Conservation (phyloP, 2,329 filamentous ascomycete species). For the Penicillium sp. region DNA sequence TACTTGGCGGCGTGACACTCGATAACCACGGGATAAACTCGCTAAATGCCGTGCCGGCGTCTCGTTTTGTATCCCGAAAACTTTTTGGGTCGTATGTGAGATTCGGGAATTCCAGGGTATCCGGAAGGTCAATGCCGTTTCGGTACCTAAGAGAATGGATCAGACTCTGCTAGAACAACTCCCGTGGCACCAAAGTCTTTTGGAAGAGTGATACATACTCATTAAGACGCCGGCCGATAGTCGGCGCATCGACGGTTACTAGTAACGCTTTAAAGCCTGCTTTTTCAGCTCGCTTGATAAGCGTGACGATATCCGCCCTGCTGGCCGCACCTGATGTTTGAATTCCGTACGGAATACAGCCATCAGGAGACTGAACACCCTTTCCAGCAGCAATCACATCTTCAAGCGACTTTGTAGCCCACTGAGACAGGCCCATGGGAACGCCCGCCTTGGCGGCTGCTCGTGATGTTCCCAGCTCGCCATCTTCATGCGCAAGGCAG, state of each 20-base stretch:
- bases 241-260: slow-evolving; percentile 22
- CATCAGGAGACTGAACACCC: background rate
- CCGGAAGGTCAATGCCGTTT: background rate
- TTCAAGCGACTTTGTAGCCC: background rate
- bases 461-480: background rate
- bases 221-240: background rate
- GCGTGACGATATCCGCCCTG: background rate
- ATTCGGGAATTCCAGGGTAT: background rate
- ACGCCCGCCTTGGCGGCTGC: background rate
- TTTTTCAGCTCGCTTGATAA: background rate
- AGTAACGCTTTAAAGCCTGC: slow-evolving; percentile 17
- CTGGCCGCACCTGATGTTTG: background rate
- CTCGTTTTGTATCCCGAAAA: background rate
- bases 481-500: background rate
- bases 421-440: background rate
- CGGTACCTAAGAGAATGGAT: background rate
- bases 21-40: background rate
- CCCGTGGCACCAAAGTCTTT: background rate
- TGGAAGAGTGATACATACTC: background rate
- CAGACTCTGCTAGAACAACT: background rate
- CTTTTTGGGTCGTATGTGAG: background rate
- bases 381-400: background rate
- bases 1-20: background rate
- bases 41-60: background rate
- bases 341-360: background rate